Evolutionary conservation across 2,329 filamentous ascomycete genomes (phyloP).

Genomic region (Calonectria crousiana): DNA sequence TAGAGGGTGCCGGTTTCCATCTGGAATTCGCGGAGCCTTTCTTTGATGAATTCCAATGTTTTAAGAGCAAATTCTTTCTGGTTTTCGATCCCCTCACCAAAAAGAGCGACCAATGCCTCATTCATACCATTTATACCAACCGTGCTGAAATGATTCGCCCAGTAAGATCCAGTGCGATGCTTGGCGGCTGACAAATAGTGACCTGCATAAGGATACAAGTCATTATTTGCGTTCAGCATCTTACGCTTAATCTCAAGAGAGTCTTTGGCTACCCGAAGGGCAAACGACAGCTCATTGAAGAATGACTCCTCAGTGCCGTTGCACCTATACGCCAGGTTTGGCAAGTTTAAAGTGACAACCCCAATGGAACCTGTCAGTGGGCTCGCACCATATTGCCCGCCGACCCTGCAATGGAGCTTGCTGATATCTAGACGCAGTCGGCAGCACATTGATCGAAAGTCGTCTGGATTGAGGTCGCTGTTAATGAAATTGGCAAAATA

Average conservation of each 20-base stretch:
- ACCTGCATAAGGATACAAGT: conserved; percentile 36
- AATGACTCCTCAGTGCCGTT: conserved; percentile 24
- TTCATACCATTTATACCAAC: conserved; percentile 42
- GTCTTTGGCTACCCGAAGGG: conserved; percentile 35
- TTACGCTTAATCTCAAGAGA: conserved; percentile 40
- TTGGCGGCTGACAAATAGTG: conserved; percentile 37
- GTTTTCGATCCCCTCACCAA: conserved; percentile 17
- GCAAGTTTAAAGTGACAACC: conserved; percentile 38
- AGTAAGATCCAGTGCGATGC: conserved; percentile 38
- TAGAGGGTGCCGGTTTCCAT: conserved; percentile 36
- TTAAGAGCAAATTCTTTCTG: conserved; percentile 29
- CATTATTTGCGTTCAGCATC: conserved; percentile 29
- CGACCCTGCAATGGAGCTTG: conserved; percentile 40
- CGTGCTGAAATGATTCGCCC: conserved; percentile 43
- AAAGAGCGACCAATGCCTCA: conserved; percentile 25
- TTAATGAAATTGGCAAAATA: conserved; percentile 44
- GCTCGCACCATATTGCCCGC: conserved; percentile 39
- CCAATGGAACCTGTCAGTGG: conserved; percentile 38
- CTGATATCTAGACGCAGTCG: conserved; percentile 38
- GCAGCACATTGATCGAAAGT: conserved; percentile 43
- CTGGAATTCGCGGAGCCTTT: conserved; percentile 35
- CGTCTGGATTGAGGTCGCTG: conserved; percentile 40
- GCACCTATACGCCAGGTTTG: conserved; percentile 37
- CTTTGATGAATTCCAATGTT: conserved; percentile 36
- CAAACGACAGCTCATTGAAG: conserved; percentile 20